phyloP scores from a whole-genome alignment of 2,329 filamentous ascomycete species.

The Penicillium sp. region DNA sequence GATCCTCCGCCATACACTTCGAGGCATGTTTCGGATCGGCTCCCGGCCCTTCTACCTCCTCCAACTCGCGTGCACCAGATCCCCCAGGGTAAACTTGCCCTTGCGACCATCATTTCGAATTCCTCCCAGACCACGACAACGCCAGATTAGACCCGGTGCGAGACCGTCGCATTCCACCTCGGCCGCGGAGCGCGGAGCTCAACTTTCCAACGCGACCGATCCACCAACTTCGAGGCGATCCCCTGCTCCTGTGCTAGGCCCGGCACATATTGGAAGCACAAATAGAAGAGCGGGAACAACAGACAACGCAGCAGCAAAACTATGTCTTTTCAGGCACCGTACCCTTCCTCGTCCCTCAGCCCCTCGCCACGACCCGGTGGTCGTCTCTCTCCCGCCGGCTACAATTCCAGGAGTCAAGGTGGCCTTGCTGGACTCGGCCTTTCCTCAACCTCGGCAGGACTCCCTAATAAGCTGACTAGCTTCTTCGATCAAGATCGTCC shows the following conservation, averaged over 20 bases:
- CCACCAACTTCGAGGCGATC: background rate
- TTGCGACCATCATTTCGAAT: too few relatives aligned
- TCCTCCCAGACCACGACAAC: background rate
- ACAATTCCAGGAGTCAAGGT: slow-evolving; percentile 34
- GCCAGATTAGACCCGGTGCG: background rate
- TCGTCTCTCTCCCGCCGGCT: slow-evolving; percentile 6
- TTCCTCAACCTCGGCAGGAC: slow-evolving; percentile 46
- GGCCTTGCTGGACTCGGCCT: slow-evolving; percentile 52
- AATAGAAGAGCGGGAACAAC: slow-evolving; percentile 1
- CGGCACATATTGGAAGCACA: slow-evolving; percentile 7
- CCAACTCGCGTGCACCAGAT: too few relatives aligned
- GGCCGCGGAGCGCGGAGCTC: background rate
- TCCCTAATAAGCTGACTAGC: slow-evolving; percentile 56
- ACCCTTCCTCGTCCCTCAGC: slow-evolving; percentile 71
- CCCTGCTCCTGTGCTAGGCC: slow-evolving; percentile 17
- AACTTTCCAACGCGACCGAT: background rate
- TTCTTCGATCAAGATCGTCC: slow-evolving; percentile 67
- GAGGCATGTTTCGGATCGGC: too few relatives aligned
- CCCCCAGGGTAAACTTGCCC: too few relatives aligned
- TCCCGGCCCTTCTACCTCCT: background rate
- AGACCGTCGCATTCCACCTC: background rate
- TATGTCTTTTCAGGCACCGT: slow-evolving; percentile 63
- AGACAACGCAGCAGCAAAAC: too few relatives aligned
- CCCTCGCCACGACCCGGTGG: slow-evolving; percentile 62
- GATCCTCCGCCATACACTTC: too few relatives aligned